Percentiles rank a stretch among this genome's conserved stretches.
These are phyloP conservation scores for Ceratopteris richardii DNA, from an alignment of 75 land plant species.

Conservation along the genomic window DNA sequence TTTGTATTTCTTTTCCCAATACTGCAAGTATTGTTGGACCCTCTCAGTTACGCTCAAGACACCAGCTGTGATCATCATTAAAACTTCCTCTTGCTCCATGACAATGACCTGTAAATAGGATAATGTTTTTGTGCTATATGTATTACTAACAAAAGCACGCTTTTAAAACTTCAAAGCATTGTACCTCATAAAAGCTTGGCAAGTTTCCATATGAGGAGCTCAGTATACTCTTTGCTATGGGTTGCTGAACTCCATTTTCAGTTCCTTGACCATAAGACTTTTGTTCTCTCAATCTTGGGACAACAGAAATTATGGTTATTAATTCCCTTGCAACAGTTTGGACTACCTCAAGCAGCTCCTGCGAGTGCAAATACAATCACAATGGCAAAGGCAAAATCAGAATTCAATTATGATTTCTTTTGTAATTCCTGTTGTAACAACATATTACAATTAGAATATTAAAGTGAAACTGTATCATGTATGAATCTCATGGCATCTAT, in stretches of 20 bases:
- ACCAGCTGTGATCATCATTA: slow-evolving; percentile 18
- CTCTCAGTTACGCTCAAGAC: slow-evolving; percentile 17
- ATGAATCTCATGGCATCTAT: no score
- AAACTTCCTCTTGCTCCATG: slow-evolving; percentile 21
- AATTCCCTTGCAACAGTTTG: slow-evolving; percentile 22
- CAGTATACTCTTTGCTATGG: background rate
- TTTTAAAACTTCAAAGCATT: background rate
- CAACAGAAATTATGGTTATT: slow-evolving; percentile 21
- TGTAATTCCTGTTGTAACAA: no score
- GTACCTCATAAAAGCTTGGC: slow-evolving; percentile 26
- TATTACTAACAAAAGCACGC: background rate
- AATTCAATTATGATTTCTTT: no score
- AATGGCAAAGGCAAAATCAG: no score
- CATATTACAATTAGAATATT: no score
- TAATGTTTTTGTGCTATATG: background rate
- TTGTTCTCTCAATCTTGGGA: slow-evolving; percentile 18
- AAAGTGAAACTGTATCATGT: no score
- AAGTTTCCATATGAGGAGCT: slow-evolving; percentile 8
- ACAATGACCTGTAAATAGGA: slow-evolving; percentile 12
- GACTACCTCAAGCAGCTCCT: slow-evolving; percentile 24
- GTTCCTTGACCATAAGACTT: background rate
- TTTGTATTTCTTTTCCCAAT: slow-evolving; percentile 27
- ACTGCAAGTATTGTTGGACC: slow-evolving; percentile 18
- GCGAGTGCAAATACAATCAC: no score
- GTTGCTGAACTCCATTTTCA: background rate